Evolutionary conservation across 177 flowering plant species (phyloP).

Genomic region (Tripterygium wilfordii): DNA sequence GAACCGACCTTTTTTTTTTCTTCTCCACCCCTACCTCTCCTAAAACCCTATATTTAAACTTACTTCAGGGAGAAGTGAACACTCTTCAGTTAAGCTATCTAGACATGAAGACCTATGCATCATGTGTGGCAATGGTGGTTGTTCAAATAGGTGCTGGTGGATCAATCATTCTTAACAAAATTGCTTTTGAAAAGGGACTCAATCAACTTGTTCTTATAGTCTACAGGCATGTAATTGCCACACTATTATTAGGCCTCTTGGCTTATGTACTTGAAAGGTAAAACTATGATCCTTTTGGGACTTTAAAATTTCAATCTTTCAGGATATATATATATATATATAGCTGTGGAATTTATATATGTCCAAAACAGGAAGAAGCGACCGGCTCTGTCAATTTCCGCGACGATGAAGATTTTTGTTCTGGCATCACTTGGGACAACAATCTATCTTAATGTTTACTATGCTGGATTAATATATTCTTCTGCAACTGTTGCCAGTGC

Average conservation of each 20-base stretch:
- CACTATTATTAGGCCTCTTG: conserved; percentile 27
- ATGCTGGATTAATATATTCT: conserved; percentile 26
- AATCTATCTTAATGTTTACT: conserved; percentile 32
- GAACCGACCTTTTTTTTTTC: too few relatives aligned
- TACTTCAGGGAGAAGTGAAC: too few relatives aligned
- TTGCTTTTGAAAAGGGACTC: conserved; percentile 25
- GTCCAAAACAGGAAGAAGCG: conserved; percentile 23
- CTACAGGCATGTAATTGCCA: conserved; percentile 33
- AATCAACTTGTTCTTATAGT: conserved; percentile 24
- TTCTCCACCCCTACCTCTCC: too few relatives aligned
- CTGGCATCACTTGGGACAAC: conserved; percentile 33
- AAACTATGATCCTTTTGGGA: background rate
- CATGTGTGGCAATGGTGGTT: conserved; percentile 25
- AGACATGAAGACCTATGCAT: background rate
- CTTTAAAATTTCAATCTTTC: too few relatives aligned
- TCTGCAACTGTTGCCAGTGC: conserved; percentile 40
- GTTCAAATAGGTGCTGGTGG: conserved; percentile 27
- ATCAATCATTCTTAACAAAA: conserved; percentile 31
- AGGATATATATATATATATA: too few relatives aligned
- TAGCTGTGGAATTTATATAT: too few relatives aligned
- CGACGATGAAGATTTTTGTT: conserved; percentile 26
- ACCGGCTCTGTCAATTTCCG: conserved; percentile 21
- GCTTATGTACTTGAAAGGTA: conserved; percentile 38
- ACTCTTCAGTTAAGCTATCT: background rate
- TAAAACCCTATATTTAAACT: too few relatives aligned